A percentile compares a stretch with the other conserved stretches of the same genome.
Conservation (phyloP, 108 stramenopile species). For the Cyclotella cryptica region DNA sequence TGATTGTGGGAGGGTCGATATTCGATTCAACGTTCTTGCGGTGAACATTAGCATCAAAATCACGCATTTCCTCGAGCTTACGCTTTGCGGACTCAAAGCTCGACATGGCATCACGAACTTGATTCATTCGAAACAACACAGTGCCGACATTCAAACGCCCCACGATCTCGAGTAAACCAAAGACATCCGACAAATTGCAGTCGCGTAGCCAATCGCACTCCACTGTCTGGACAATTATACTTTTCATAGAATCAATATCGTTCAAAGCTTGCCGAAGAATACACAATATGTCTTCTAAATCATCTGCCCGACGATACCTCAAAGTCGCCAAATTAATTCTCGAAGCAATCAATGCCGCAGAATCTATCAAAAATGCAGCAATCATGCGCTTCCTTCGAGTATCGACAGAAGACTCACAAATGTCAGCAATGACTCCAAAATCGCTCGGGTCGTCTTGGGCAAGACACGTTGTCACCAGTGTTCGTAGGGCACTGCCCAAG, state of each 20-base stretch:
- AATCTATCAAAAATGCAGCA: conserved; percentile 23
- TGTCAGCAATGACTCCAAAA: not conserved
- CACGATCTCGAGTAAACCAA: conserved; percentile 36
- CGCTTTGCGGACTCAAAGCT: conserved; percentile 43
- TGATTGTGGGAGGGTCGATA: not conserved
- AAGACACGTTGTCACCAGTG: not conserved
- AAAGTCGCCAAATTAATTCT: conserved; percentile 38
- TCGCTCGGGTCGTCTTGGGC: not conserved
- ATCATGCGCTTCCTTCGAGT: not conserved
- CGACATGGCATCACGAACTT: conserved; percentile 43
- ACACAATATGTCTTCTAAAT: conserved; percentile 26
- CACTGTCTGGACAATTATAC: not conserved
- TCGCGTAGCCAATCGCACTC: not conserved
- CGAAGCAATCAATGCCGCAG: conserved; percentile 31
- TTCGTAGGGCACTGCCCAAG: conserved; percentile 27
- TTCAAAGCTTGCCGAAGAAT: conserved; percentile 15
- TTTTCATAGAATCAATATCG: conserved; percentile 7
- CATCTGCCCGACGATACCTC: conserved; percentile 37
- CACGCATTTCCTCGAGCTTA: conserved; percentile 12
- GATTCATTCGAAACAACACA: conserved; percentile 41
- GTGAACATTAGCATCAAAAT: not conserved
- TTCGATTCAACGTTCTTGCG: not conserved
- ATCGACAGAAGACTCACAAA: not conserved
- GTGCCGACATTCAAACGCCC: conserved; percentile 46
- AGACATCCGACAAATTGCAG: not conserved